Base-by-base conservation (phyloP, 129 eudicot species). In the Arctium minus region DNA sequence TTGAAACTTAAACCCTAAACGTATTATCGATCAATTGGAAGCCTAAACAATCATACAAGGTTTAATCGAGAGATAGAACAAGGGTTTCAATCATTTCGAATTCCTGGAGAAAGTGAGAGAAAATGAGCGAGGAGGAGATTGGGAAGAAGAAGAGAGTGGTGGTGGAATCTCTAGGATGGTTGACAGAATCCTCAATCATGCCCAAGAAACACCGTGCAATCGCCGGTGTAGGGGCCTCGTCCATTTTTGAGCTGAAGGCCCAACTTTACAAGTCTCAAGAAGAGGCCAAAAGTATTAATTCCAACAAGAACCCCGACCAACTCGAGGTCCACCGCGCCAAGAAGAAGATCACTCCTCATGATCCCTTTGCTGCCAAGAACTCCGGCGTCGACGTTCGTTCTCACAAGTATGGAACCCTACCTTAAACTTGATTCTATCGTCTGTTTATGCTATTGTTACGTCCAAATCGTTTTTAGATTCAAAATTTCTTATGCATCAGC, bases 141-240 rank as follows among this genome's bases (percentile, higher is more conserved):
- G 82, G 60, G 64, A 75, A 83, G 85, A 89, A 81, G 86, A 91
- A 88, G 88, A 82, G 90, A 74, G 88, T 82, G 46, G 89, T 77
- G 85, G 92, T 87, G 68, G 99, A 96, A 73, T 96, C 97, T 9
- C 62, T 96, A 69, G 99, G 99, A 96, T 96, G 99, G 99, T 81
- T 96, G 22, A 96, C 99, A 69, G 99, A 96, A 86, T 96, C 99
- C 10, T 79, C 99, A 3, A 91, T 96, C 62, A 93, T 96, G 99
- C 99, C 99, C 37, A 94, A 89, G 60, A 96, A 93, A 79, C 94
- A 87, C 86, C 94, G 94, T 4, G 89, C 97, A 64, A 96, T 96
- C 75, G 88, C 91, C 50, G 99, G 97, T 15, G 97, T 95, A 6
- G 97, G 98, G 0, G 83, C 98, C 0, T 95, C 98, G 6, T 95